Evolutionary conservation across 73 alveolate genomes (phyloP), one percentile per base, ranked within the genome.

Genomic region (Symbiodinium pilosum): DNA sequence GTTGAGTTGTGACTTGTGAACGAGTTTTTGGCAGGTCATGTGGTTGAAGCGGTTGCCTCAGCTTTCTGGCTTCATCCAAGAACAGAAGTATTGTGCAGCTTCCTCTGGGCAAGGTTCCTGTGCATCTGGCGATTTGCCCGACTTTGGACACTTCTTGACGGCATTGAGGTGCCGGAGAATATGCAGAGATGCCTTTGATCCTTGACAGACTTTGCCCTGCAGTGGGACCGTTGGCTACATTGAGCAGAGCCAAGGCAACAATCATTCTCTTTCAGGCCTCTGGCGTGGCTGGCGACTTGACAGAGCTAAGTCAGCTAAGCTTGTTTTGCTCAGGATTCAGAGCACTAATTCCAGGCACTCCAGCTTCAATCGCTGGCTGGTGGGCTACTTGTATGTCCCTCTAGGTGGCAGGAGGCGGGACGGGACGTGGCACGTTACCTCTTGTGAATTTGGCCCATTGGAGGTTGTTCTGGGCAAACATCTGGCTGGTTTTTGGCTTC

Each of bases 371-470:
- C 99, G 99, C 51, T 99, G 99, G 99, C 89, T 99, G 73, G 93
- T 99, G 40, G 99, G 99, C 87, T 99, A 99, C 99, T 98, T 99
- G 93, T 99, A 99, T 97, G 92, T 99, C 54, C 99, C 99, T 38
- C 98, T 99, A 89, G 99, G 99, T 91, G 99, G 99, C 16, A 89
- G 99, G 83, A 93, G 99, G 81, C 81, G 4, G n/a, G n/a, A n/a
- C n/a, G n/a, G n/a, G n/a, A n/a, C n/a, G n/a, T n/a, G n/a, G n/a
- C n/a, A n/a, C n/a, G n/a, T n/a, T n/a, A n/a, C n/a, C n/a, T n/a
- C n/a, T n/a, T n/a, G n/a, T n/a, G n/a, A n/a, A n/a, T n/a, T n/a
- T n/a, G n/a, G n/a, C 32, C 32, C 21, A 32, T 56, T 32, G 73
- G 5, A 56, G 73, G 73, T 20, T 56, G 9, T 32, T 56, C 34